A percentile compares a stretch with the other conserved stretches of the same genome.
phyloP scores from a whole-genome alignment of 768 basidiomycete species.

The Leucocoprinus sp. region DNA sequence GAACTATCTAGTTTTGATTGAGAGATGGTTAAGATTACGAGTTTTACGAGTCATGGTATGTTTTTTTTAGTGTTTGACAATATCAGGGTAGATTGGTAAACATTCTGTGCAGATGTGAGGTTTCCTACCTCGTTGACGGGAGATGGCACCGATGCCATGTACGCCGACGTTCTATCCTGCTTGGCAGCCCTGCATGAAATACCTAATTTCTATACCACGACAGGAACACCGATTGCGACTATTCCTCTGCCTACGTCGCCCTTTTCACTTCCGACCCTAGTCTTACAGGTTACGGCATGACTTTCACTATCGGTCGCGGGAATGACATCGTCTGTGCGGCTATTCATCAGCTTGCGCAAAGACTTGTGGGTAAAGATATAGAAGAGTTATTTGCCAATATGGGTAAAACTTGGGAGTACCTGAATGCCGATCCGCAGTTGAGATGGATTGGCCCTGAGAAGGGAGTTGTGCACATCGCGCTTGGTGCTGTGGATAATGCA shows the following conservation, averaged over 20 bases:
- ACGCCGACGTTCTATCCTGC: conserved; percentile 17
- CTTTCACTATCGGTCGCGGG: conserved; percentile 90
- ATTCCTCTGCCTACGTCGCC: conserved; percentile 86
- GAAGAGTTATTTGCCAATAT: conserved; percentile 83
- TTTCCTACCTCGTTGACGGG: conserved; percentile 89
- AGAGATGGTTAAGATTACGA: conserved; percentile 25
- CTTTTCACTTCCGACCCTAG: conserved; percentile 60
- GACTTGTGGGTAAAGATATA: conserved; percentile 76
- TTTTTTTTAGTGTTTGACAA: neutral
- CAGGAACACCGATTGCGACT: conserved; percentile 95
- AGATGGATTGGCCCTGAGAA: conserved; percentile 97
- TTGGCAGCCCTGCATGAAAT: too few species aligned
- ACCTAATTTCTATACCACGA: neutral
- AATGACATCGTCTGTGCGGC: conserved; percentile 83
- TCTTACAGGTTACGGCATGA: conserved; percentile 87
- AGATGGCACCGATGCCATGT: conserved; percentile 94
- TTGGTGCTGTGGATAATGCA: conserved; percentile 85
- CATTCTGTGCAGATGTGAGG: conserved; percentile 63
- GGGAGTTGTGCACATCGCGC: conserved; percentile 88
- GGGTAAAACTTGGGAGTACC: conserved; percentile 84
- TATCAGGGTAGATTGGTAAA: neutral
- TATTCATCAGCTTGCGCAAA: conserved; percentile 69
- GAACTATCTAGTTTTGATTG: neutral
- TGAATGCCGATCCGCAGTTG: conserved; percentile 84
- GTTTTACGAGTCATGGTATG: conserved; percentile 27